Evolutionary conservation across 495 filamentous ascomycete species (phyloP).

Genomic region (Halenospora varia): DNA sequence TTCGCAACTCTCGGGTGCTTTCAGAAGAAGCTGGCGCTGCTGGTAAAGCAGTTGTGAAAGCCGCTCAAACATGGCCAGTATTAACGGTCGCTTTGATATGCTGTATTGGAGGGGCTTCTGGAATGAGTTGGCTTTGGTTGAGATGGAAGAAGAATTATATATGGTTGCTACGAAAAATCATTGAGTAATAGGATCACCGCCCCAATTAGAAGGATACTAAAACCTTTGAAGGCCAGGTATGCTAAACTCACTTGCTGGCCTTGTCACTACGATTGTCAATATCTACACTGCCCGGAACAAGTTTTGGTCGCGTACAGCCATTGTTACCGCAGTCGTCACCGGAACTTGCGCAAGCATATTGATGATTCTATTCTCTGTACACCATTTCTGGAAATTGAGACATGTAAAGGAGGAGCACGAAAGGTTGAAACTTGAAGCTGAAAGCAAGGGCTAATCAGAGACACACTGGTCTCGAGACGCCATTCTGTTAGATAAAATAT

Average conservation of each 20-base stretch:
- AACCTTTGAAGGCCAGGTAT: conserved; percentile 6
- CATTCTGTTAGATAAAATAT: too few species aligned
- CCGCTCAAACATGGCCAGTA: conserved; percentile 5
- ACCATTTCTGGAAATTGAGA: not conserved
- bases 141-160: conserved; percentile 2
- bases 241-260: conserved; percentile 6
- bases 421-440: not conserved
- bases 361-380: not conserved
- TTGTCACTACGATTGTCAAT: conserved; percentile 9
- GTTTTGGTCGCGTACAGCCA: conserved; percentile 10
- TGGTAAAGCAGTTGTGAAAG: conserved; percentile 8
- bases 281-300: conserved; percentile 10
- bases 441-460: too few species aligned
- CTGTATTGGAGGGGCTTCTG: conserved; percentile 4
- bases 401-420: not conserved
- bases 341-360: not conserved
- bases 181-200: conserved; percentile 5
- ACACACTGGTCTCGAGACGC: too few species aligned
- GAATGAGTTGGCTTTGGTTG: conserved; percentile 6
- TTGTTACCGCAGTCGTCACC: not conserved
- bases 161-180: conserved; percentile 5
- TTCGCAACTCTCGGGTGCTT: conserved; percentile 1
- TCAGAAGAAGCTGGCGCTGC: conserved; percentile 2
- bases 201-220: conserved; percentile 4
- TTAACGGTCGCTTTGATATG: conserved; percentile 3